Percentiles rank a stretch among this genome's conserved stretches.
phyloP scores from a whole-genome alignment of 2,329 filamentous ascomycete species.

The Ascochyta lentis region DNA sequence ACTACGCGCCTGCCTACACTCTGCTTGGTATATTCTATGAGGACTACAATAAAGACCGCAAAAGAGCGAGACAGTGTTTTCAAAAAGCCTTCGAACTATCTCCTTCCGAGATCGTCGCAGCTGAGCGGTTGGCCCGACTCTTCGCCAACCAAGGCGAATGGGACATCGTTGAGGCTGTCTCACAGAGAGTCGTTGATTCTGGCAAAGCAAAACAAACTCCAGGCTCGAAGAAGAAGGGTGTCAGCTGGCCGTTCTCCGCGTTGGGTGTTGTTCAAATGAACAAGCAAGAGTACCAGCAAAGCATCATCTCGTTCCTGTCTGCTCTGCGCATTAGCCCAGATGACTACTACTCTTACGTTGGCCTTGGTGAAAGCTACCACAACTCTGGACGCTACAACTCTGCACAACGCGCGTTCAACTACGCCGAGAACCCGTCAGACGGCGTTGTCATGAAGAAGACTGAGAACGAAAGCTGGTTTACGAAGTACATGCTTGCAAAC shows the following conservation, averaged over 20 bases:
- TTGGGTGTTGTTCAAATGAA: constrained; percentile 94
- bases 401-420: constrained; percentile 87
- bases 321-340: constrained; percentile 82
- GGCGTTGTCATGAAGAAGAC: constrained; percentile 60
- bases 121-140: constrained; percentile 81
- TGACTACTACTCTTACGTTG: constrained; percentile 96
- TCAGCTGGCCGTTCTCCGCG: constrained; percentile 95
- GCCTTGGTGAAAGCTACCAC: constrained; percentile 96
- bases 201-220: constrained; percentile 89
- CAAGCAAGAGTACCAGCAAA: constrained; percentile 86
- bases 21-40: constrained; percentile 89
- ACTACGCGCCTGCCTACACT: constrained; percentile 89
- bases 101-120: constrained; percentile 81
- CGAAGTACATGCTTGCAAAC: constrained; percentile 95
- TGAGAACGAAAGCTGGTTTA: constrained; percentile 85
- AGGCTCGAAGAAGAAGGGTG: constrained; percentile 88
- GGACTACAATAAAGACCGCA: constrained; percentile 88
- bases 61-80: constrained; percentile 87
- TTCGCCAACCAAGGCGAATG: constrained; percentile 93
- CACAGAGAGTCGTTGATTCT: constrained; percentile 91
- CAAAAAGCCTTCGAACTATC: constrained; percentile 96
- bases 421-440: constrained; percentile 79
- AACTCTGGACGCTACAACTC: constrained; percentile 92
- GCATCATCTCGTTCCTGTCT: constrained; percentile 89
- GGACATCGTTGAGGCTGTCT: constrained; percentile 93